Evolutionary conservation across 2,329 filamentous ascomycete genomes (phyloP).

Genomic region (Fusarium sororula): DNA sequence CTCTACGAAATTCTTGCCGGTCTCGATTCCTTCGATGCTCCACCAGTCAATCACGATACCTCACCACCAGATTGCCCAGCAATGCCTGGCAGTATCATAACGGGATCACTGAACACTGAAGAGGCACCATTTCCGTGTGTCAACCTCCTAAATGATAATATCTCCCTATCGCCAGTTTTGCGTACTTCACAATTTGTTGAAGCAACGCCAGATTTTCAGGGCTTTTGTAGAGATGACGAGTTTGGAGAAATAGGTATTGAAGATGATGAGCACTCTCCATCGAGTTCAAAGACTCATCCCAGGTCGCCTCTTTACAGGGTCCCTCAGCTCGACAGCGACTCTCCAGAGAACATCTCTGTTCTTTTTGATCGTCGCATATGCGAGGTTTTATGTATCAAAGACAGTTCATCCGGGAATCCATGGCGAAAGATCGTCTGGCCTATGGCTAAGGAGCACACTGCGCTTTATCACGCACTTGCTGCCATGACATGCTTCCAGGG

Average conservation of each 20-base stretch:
- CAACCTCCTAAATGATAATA: background rate
- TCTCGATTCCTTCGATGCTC: background rate
- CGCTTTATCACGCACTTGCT: background rate
- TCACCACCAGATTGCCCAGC: background rate
- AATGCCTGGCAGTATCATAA: no score
- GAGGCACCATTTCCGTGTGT: background rate
- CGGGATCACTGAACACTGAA: background rate
- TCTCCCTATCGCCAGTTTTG: background rate
- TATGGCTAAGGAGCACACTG: background rate
- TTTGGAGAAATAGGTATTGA: background rate
- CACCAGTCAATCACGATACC: background rate
- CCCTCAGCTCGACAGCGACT: background rate
- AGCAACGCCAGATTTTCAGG: background rate
- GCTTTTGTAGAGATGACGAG: background rate
- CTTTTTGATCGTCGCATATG: background rate
- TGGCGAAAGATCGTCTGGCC: background rate
- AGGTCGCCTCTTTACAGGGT: background rate
- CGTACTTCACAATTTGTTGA: background rate
- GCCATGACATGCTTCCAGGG: background rate
- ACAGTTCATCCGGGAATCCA: background rate
- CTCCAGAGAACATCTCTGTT: background rate
- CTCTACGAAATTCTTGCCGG: background rate
- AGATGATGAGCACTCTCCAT: background rate
- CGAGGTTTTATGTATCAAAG: background rate
- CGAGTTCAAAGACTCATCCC: background rate